A percentile compares a stretch with the other conserved stretches of the same genome.
These are phyloP conservation scores for Trebouxia gelatinosa DNA, from an alignment of 163 green algal species.

Conservation along the genomic window DNA sequence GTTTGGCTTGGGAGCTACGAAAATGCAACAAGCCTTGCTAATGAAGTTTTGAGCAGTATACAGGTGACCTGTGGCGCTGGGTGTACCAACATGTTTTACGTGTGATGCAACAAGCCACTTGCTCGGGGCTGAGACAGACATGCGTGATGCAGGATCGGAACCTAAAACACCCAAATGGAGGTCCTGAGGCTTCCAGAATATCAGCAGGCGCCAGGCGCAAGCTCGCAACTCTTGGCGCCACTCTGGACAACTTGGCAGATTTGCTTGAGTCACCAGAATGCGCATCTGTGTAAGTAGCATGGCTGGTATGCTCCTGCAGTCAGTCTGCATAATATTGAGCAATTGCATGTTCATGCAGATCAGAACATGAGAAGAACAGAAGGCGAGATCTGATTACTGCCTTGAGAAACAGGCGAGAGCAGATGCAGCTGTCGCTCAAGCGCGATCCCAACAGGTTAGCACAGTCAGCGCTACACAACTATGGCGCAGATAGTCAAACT, in stretches of 20 bases:
- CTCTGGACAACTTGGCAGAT: conserved; percentile 67
- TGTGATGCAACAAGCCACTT: background rate
- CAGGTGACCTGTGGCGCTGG: background rate
- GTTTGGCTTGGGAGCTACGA: conserved; percentile 24
- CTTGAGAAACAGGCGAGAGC: conserved; percentile 68
- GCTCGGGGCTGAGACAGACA: background rate
- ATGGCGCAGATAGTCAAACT: no score
- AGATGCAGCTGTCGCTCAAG: conserved; percentile 76
- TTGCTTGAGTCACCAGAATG: conserved; percentile 62
- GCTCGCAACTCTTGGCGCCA: conserved; percentile 72
- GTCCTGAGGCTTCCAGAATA: conserved; percentile 78
- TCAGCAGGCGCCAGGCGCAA: conserved; percentile 79
- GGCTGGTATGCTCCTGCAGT: background rate
- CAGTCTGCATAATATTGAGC: background rate
- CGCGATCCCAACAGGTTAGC: no score
- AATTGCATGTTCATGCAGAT: conserved; percentile 54
- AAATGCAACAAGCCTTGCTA: background rate
- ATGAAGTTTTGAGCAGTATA: conserved; percentile 9
- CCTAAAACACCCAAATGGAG: conserved; percentile 59
- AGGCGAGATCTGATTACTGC: conserved; percentile 73
- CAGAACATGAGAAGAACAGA: conserved; percentile 82
- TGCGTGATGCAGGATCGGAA: conserved; percentile 73
- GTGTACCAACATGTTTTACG: background rate
- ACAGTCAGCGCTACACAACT: no score
- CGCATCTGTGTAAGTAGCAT: conserved; percentile 62